A percentile compares a stretch with the other conserved stretches of the same genome.
These are phyloP conservation scores for Exophiala dermatitidis DNA, from an alignment of 2,329 filamentous ascomycete genomes.

Conservation along the genomic window DNA sequence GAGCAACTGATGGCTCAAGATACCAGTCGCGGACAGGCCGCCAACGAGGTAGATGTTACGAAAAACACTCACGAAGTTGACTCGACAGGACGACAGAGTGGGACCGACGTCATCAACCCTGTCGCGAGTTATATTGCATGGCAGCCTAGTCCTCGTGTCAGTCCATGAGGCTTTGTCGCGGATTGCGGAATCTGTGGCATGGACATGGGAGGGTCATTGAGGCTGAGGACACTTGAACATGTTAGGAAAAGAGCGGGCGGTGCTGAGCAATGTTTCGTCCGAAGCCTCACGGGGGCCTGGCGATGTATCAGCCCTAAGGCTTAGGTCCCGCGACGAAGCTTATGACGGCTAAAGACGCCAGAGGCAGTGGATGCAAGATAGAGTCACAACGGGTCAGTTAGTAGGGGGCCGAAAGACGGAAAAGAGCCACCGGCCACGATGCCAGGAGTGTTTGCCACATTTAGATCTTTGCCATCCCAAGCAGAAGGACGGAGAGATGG, in stretches of 20 bases:
- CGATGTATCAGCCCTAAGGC: conserved; percentile 8
- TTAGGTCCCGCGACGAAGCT: conserved; percentile 6
- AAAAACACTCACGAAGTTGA: conserved; percentile 2
- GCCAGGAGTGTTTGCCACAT: background rate
- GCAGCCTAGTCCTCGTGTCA: background rate
- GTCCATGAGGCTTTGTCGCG: background rate
- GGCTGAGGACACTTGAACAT: conserved; percentile 19
- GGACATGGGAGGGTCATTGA: conserved; percentile 15
- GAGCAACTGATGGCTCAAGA: conserved; percentile 1
- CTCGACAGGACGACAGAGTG: conserved; percentile 2
- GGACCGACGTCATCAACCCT: conserved; percentile 17
- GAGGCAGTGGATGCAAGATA: conserved; percentile 5
- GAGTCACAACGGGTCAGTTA: background rate
- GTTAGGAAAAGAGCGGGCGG: conserved; percentile 18
- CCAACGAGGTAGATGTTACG: background rate
- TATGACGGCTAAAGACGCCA: conserved; percentile 8
- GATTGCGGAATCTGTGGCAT: conserved; percentile 7
- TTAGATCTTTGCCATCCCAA: background rate
- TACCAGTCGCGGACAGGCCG: background rate
- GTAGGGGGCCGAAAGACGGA: conserved; percentile 3
- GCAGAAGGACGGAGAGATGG: background rate
- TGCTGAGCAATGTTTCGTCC: conserved; percentile 12
- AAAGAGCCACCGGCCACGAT: background rate
- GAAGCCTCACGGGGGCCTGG: conserved; percentile 6
- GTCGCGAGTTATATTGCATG: background rate